These are phyloP conservation scores for Lepraria neglecta DNA, from an alignment of 495 filamentous ascomycete species.

Conservation along the genomic window DNA sequence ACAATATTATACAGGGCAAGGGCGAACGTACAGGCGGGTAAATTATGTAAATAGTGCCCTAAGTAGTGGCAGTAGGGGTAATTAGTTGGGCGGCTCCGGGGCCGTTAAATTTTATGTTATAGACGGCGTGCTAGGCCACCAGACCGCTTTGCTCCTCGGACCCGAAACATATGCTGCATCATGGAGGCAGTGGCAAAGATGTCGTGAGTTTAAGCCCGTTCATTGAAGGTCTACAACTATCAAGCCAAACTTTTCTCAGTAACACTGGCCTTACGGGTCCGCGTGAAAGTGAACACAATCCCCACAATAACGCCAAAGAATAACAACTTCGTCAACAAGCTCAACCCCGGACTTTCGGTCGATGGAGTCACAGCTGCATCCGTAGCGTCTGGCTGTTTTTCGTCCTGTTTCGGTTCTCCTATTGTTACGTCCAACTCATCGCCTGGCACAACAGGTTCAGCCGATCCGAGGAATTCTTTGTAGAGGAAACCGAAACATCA, in stretches of 20 bases:
- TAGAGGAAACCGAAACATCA: conserved; percentile 34
- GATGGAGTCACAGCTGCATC: conserved; percentile 26
- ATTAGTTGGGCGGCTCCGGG: too few species aligned
- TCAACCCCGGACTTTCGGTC: conserved; percentile 28
- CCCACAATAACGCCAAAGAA: conserved; percentile 40
- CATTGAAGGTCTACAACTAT: conserved; percentile 20
- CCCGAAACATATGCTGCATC: too few species aligned
- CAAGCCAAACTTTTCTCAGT: conserved; percentile 41
- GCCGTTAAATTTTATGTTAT: too few species aligned
- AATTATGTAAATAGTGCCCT: too few species aligned
- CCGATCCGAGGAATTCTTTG: conserved; percentile 35
- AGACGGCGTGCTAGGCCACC: too few species aligned
- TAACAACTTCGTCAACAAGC: conserved; percentile 38
- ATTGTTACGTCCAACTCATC: conserved; percentile 37
- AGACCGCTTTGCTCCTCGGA: too few species aligned
- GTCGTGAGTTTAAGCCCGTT: neutral
- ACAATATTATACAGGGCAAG: too few species aligned
- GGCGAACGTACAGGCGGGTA: too few species aligned
- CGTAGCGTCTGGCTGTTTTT: conserved; percentile 23
- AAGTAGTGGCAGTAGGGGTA: too few species aligned
- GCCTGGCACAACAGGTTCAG: conserved; percentile 30
- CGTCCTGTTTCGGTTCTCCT: conserved; percentile 15
- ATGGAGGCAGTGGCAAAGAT: neutral
- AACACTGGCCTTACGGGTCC: conserved; percentile 25
- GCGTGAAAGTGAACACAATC: conserved; percentile 37